Percentiles rank a stretch among this genome's conserved stretches.
Conservation (phyloP, 2,329 filamentous ascomycete species). For the Xylaria sp. region DNA sequence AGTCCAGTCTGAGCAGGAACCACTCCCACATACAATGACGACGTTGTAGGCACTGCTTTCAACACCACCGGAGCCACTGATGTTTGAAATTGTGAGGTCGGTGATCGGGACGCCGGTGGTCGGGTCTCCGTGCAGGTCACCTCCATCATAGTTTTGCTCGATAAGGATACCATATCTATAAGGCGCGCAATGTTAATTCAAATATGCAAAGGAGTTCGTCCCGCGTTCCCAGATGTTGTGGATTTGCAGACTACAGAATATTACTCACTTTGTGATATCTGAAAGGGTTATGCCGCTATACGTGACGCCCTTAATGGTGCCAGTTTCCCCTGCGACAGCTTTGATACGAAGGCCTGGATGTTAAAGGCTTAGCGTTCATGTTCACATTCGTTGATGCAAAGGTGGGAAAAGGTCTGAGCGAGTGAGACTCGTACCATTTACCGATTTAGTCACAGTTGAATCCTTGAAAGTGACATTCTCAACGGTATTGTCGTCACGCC, state of each 20-base stretch:
- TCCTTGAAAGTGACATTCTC: slow-evolving; percentile 61
- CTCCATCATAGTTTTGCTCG: slow-evolving; percentile 66
- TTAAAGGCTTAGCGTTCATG: background rate
- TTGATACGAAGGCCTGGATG: slow-evolving; percentile 63
- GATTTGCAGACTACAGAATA: background rate
- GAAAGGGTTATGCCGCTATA: slow-evolving; percentile 63
- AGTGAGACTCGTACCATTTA: slow-evolving; percentile 53
- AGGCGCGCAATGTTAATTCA: background rate
- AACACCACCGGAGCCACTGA: slow-evolving; percentile 13
- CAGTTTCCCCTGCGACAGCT: slow-evolving; percentile 62
- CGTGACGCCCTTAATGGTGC: slow-evolving; percentile 61
- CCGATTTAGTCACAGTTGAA: slow-evolving; percentile 60
- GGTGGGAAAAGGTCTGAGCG: too few relatives aligned
- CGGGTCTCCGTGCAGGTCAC: slow-evolving; percentile 51
- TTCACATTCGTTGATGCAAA: background rate
- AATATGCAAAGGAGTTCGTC: background rate
- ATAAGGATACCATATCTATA: slow-evolving; percentile 65
- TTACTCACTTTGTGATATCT: slow-evolving; percentile 52
- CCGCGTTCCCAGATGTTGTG: background rate
- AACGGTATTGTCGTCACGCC: slow-evolving; percentile 64
- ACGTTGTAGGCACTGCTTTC: slow-evolving; percentile 25
- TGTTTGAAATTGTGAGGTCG: slow-evolving; percentile 57
- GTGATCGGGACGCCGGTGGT: slow-evolving; percentile 60
- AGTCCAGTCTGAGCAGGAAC: slow-evolving; percentile 24
- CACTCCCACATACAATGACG: slow-evolving; percentile 21